Evolutionary conservation across 2,329 filamentous ascomycete genomes (phyloP).

Genomic region (Colletotrichum viniferum): DNA sequence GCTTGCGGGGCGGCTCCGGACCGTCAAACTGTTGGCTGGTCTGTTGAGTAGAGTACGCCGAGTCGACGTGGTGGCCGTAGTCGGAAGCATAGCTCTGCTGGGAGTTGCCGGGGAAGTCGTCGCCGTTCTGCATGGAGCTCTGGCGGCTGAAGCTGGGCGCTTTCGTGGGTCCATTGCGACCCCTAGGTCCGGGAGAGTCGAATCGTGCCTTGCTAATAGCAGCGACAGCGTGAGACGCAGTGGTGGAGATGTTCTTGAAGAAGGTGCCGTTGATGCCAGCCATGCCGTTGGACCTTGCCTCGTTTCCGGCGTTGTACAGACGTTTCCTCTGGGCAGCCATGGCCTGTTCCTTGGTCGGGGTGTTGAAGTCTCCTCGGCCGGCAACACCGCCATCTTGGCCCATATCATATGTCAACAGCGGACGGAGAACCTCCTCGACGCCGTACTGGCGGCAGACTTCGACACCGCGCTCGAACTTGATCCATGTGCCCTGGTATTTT

Average conservation of each 20-base stretch:
- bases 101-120: constrained; percentile 74
- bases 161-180: constrained; percentile 66
- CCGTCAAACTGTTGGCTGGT: constrained; percentile 35
- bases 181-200: constrained; percentile 80
- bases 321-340: constrained; percentile 96
- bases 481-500: constrained; percentile 99
- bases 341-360: constrained; percentile 96
- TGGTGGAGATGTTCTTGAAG: constrained; percentile 95
- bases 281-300: constrained; percentile 68
- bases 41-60: constrained; percentile 69
- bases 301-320: constrained; percentile 79
- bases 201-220: constrained; percentile 96
- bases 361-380: constrained; percentile 80
- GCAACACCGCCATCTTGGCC: constrained; percentile 74
- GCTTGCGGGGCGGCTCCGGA: constrained; percentile 82
- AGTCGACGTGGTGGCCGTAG: constrained; percentile 75
- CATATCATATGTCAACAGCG: constrained; percentile 81
- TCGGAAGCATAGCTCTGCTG: constrained; percentile 85
- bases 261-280: constrained; percentile 74
- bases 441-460: constrained; percentile 86
- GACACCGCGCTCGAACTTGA: constrained; percentile 88
- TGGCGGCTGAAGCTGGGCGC: constrained; percentile 75
- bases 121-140: constrained; percentile 71
- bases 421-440: constrained; percentile 77
- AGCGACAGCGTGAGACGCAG: constrained; percentile 89